Percentiles rank a stretch among this genome's conserved stretches.
phyloP scores from a whole-genome alignment of 352 stramenopile genomes.

The Aphanomyces euteiches region DNA sequence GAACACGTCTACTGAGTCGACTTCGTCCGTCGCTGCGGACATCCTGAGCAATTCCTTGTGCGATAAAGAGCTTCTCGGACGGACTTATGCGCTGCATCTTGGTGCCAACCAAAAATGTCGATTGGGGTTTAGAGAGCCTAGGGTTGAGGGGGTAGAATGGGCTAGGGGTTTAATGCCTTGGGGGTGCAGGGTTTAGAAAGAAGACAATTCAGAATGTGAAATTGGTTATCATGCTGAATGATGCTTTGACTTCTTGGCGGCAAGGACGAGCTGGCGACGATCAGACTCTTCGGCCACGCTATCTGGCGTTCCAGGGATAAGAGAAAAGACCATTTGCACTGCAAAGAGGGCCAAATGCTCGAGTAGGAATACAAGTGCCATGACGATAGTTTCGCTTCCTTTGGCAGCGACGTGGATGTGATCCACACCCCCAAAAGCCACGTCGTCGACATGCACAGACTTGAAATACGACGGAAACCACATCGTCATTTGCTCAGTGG shows the following conservation, averaged over 20 bases:
- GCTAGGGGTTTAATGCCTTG: too few species aligned
- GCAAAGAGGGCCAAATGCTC: conserved; percentile 38
- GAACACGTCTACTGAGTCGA: conserved; percentile 57
- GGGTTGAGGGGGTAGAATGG: too few species aligned
- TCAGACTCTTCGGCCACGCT: conserved; percentile 19
- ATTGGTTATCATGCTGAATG: too few species aligned
- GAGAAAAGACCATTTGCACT: conserved; percentile 33
- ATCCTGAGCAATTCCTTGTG: conserved; percentile 61
- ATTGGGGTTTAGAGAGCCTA: too few species aligned
- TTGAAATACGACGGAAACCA: conserved; percentile 49
- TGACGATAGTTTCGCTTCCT: conserved; percentile 33
- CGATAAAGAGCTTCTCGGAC: conserved; percentile 73
- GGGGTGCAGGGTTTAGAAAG: too few species aligned
- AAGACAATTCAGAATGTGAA: too few species aligned
- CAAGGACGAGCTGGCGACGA: conserved; percentile 14
- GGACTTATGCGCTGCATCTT: conserved; percentile 69
- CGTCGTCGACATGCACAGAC: conserved; percentile 19
- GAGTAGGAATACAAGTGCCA: conserved; percentile 36
- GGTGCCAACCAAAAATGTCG: conserved; percentile 15
- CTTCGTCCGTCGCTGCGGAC: conserved; percentile 64
- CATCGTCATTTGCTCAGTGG: conserved; percentile 44
- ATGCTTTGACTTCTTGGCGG: conserved; percentile 21
- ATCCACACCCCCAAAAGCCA: conserved; percentile 19
- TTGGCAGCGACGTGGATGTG: conserved; percentile 33
- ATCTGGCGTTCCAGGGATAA: conserved; percentile 37